Percentiles rank a stretch among this genome's conserved stretches.
Conservation (phyloP, 73 alveolate species). For the Paramecium biaurelia region DNA sequence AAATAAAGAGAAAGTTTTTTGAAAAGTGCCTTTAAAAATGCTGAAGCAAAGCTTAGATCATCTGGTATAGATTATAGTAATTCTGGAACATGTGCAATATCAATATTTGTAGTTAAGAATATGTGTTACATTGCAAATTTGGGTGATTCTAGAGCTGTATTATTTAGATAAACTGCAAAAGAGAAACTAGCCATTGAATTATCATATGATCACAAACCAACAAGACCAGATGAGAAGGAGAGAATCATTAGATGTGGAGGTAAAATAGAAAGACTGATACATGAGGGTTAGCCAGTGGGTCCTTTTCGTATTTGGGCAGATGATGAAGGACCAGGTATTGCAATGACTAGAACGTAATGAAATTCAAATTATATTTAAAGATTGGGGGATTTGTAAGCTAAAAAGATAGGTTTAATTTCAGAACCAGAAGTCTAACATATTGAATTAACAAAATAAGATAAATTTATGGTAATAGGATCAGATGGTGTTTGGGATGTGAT, state of each 20-base stretch:
- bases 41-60: conserved; percentile 58
- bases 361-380: not conserved
- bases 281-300: conserved; percentile 76
- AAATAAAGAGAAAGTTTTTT: conserved; percentile 60
- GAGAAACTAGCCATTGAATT: conserved; percentile 74
- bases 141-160: conserved; percentile 94
- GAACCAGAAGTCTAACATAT: conserved; percentile 88
- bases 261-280: conserved; percentile 71
- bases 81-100: conserved; percentile 85
- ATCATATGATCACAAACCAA: conserved; percentile 91
- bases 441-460: conserved; percentile 83
- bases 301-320: conserved; percentile 84
- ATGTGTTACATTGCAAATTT: conserved; percentile 89
- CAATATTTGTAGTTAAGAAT: conserved; percentile 74
- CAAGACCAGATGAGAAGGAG: conserved; percentile 78
- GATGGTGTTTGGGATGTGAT: conserved; percentile 91
- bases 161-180: conserved; percentile 64
- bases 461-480: conserved; percentile 83
- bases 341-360: conserved; percentile 80
- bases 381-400: conserved; percentile 87
- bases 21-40: conserved; percentile 63
- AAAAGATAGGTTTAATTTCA: conserved; percentile 80
- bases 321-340: conserved; percentile 94
- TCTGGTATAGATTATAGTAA: conserved; percentile 67
- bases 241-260: conserved; percentile 78